Evolutionary conservation across 495 filamentous ascomycete species (phyloP).

Genomic region (Physcia stellaris): DNA sequence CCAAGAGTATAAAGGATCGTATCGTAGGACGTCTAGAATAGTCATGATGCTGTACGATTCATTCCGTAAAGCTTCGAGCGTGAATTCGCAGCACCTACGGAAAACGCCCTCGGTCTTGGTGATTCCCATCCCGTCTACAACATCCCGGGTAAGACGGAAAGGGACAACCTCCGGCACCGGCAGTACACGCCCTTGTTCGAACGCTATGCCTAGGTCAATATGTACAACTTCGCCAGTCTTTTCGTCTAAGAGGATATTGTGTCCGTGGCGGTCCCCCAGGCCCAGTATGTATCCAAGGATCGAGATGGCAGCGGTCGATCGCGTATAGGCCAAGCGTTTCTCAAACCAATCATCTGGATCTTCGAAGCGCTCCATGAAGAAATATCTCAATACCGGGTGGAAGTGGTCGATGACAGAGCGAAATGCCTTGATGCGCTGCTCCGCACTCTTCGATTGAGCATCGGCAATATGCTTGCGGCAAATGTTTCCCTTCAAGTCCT

Average conservation of each 20-base stretch:
- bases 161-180: slow-evolving; percentile 92
- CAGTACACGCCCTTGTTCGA: slow-evolving; percentile 86
- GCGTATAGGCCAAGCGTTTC: slow-evolving; percentile 73
- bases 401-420: slow-evolving; percentile 64
- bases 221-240: slow-evolving; percentile 88
- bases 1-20: slow-evolving; percentile 94
- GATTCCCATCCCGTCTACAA: slow-evolving; percentile 95
- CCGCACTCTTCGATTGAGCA: slow-evolving; percentile 50
- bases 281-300: slow-evolving; percentile 90
- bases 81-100: slow-evolving; percentile 93
- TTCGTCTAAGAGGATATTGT: slow-evolving; percentile 90
- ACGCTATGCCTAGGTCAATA: slow-evolving; percentile 91
- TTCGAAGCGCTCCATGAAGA: slow-evolving; percentile 89
- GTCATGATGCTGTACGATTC: slow-evolving; percentile 95
- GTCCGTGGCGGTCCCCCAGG: slow-evolving; percentile 88
- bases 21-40: slow-evolving; percentile 86
- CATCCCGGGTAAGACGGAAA: slow-evolving; percentile 86
- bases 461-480: slow-evolving; percentile 68
- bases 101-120: slow-evolving; percentile 93
- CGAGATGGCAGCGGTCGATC: slow-evolving; percentile 85
- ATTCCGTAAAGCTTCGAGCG: slow-evolving; percentile 78
- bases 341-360: slow-evolving; percentile 95
- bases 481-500: slow-evolving; percentile 56
- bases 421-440: slow-evolving; percentile 59
- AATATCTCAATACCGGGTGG: slow-evolving; percentile 88